These are phyloP conservation scores for Fusarium sp. DNA, from an alignment of 2,329 filamentous ascomycete species.

Conservation along the genomic window DNA sequence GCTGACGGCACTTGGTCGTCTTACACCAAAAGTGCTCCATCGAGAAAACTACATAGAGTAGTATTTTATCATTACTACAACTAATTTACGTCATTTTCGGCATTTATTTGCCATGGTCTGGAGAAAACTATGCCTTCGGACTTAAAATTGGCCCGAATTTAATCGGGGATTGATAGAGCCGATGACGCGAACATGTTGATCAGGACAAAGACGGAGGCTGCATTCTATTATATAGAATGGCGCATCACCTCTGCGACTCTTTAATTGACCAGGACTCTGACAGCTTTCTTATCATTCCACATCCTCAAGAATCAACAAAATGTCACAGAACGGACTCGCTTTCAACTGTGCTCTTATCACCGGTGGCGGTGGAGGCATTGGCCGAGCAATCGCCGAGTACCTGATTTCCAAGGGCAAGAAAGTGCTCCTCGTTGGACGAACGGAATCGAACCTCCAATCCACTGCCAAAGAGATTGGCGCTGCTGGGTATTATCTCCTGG, in stretches of 20 bases:
- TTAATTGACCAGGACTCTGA: neutral
- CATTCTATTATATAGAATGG: neutral
- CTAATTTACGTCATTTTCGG: conserved; percentile 3
- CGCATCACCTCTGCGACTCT: neutral
- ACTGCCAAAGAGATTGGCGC: conserved; percentile 61
- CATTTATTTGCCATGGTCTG: neutral
- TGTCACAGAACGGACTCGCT: conserved; percentile 44
- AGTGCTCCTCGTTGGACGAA: conserved; percentile 67
- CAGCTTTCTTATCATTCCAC: too few species aligned
- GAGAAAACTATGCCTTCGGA: neutral
- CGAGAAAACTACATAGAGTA: neutral
- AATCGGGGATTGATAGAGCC: neutral
- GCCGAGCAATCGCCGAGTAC: conserved; percentile 62
- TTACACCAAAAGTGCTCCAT: neutral
- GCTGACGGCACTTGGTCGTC: neutral
- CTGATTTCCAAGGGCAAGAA: conserved; percentile 62
- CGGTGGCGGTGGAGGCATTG: conserved; percentile 66
- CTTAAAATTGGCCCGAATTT: neutral
- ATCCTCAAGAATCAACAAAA: neutral
- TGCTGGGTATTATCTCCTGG: conserved; percentile 64
- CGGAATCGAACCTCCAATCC: conserved; percentile 64
- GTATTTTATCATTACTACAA: neutral
- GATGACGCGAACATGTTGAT: conserved; percentile 17
- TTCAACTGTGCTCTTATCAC: conserved; percentile 64
- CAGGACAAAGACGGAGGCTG: neutral